A percentile compares a stretch with the other conserved stretches of the same genome.
phyloP scores from a whole-genome alignment of 176 grass and related monocot genomes.

The Aegilops umbellulata region DNA sequence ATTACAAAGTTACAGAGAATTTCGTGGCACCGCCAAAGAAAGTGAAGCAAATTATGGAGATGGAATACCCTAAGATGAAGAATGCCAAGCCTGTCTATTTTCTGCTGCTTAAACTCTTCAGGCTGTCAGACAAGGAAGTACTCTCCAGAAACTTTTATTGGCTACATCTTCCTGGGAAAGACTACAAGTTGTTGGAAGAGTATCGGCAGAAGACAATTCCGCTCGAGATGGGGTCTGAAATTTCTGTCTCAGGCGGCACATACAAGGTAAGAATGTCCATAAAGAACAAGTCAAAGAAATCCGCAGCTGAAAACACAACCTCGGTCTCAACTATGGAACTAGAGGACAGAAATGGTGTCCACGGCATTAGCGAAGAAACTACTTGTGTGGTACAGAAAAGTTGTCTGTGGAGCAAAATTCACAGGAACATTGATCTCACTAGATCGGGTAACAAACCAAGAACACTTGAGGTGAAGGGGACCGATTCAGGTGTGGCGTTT shows the following conservation, averaged over 20 bases:
- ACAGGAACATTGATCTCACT: constrained; percentile 8
- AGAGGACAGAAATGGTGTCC: constrained; percentile 9
- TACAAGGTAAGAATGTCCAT: constrained; percentile 66
- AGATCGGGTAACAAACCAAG: constrained; percentile 20
- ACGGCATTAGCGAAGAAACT: not conserved
- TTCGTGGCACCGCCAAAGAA: constrained; percentile 59
- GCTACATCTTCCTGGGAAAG: constrained; percentile 76
- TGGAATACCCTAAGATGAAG: constrained; percentile 80
- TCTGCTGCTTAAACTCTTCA: constrained; percentile 85
- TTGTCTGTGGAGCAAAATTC: constrained; percentile 47
- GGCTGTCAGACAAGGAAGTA: constrained; percentile 50
- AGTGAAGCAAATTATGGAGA: constrained; percentile 62
- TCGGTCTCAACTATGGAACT: not conserved
- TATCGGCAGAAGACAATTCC: constrained; percentile 69
- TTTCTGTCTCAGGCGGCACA: constrained; percentile 51
- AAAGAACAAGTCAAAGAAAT: constrained; percentile 64
- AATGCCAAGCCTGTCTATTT: constrained; percentile 82
- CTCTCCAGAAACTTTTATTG: constrained; percentile 96
- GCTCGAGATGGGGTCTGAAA: constrained; percentile 55
- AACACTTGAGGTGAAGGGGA: constrained; percentile 45
- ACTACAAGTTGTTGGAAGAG: constrained; percentile 70
- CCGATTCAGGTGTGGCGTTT: constrained; percentile 73
- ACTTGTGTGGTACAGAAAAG: constrained; percentile 3
- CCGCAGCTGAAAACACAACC: constrained; percentile 18
- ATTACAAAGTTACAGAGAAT: constrained; percentile 77